Evolutionary conservation across 2,329 filamentous ascomycete species (phyloP).

Genomic region (Aschersonia sp.): DNA sequence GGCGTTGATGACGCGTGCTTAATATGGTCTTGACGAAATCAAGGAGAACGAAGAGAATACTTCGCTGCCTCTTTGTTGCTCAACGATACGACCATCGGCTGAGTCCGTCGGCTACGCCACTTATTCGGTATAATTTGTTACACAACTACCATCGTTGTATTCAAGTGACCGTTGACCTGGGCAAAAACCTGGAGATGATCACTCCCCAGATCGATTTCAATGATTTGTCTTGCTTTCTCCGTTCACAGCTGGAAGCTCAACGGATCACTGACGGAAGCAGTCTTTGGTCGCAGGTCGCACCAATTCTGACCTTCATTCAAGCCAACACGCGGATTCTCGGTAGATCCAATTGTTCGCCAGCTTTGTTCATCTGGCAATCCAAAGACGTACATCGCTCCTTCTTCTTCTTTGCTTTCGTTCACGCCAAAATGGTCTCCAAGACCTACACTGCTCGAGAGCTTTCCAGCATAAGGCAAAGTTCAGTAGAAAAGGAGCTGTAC

Average conservation of each 20-base stretch:
- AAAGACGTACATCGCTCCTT: slow-evolving; percentile 19
- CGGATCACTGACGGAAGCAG: slow-evolving; percentile 15
- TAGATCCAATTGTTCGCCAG: slow-evolving; percentile 16
- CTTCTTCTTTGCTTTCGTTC: slow-evolving; percentile 24
- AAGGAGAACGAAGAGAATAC: slow-evolving; percentile 19
- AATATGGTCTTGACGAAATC: slow-evolving; percentile 13
- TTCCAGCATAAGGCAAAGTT: slow-evolving; percentile 18
- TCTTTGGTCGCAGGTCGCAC: slow-evolving; percentile 14
- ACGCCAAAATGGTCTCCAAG: slow-evolving; percentile 24
- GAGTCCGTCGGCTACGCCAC: slow-evolving; percentile 13
- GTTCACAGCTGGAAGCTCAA: slow-evolving; percentile 12
- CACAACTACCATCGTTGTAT: slow-evolving; percentile 15
- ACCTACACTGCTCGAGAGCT: slow-evolving; percentile 30
- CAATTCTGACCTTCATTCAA: slow-evolving; percentile 20
- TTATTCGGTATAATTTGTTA: slow-evolving; percentile 17
- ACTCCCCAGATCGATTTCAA: slow-evolving; percentile 5
- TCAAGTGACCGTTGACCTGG: slow-evolving; percentile 13
- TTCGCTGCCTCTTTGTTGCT: slow-evolving; percentile 14
- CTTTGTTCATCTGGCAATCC: slow-evolving; percentile 23
- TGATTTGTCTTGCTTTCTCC: slow-evolving; percentile 11
- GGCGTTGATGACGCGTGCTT: neutral
- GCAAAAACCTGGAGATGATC: slow-evolving; percentile 13
- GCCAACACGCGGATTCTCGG: slow-evolving; percentile 9
- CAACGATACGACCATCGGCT: slow-evolving; percentile 25
- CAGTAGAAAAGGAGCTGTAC: slow-evolving; percentile 12